Conservation (phyloP, 495 filamentous ascomycete species). For the Penicillium canescens region DNA sequence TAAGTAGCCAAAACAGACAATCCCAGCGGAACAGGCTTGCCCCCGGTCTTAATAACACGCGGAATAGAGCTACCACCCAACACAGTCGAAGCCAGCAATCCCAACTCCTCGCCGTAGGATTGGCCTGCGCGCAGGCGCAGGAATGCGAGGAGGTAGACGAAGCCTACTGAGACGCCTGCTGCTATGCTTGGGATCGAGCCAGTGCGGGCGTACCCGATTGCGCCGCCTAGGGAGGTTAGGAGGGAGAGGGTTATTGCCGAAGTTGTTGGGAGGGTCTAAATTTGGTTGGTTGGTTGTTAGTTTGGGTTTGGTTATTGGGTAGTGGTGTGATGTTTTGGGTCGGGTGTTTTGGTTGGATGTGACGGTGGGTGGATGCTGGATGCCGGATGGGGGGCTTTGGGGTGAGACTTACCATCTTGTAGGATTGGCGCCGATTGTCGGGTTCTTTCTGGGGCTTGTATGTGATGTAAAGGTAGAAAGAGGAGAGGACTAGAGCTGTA, state of each 20-base stretch:
- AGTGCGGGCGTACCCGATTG: conserved; percentile 79
- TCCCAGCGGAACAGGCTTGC: conserved; percentile 74
- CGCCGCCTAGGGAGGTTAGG: conserved; percentile 83
- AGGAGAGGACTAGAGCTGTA: not conserved
- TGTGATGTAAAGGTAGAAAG: not conserved
- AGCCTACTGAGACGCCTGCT: conserved; percentile 80
- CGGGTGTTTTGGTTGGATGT: conserved; percentile 6
- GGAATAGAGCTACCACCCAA: conserved; percentile 82
- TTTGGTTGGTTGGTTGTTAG: conserved; percentile 1
- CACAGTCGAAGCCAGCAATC: conserved; percentile 75
- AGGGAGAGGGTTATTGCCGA: conserved; percentile 73
- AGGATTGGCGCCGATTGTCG: not conserved
- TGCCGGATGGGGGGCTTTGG: not conserved
- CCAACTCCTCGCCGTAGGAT: conserved; percentile 72
- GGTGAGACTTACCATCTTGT: conserved; percentile 1
- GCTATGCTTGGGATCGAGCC: conserved; percentile 82
- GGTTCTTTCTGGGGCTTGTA: not conserved
- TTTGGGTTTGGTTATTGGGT: not conserved
- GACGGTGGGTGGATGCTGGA: not conserved
- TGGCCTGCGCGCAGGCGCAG: conserved; percentile 46
- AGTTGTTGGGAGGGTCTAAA: conserved; percentile 21
- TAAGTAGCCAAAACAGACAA: conserved; percentile 65
- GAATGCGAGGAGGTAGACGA: conserved; percentile 52
- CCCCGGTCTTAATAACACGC: conserved; percentile 68
- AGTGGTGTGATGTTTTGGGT: not conserved